Percentiles rank a stretch among this genome's conserved stretches.
phyloP scores from a whole-genome alignment of 305 asterid species.

The Striga hermonthica region DNA sequence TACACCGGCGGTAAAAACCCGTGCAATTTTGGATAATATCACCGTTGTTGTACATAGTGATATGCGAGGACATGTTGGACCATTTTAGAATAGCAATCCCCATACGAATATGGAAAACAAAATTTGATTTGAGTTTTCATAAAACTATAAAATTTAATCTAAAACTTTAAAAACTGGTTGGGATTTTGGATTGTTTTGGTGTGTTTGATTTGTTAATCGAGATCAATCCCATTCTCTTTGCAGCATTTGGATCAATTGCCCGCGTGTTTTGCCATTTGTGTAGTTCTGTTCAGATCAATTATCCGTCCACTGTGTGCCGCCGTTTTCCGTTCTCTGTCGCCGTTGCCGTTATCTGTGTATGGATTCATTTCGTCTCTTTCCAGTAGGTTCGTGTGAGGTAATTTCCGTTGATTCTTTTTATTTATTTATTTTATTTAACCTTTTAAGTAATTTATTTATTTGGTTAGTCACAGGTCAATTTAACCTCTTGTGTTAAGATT shows the following conservation, averaged over 20 bases:
- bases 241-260: conserved; percentile 18
- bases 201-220: not conserved
- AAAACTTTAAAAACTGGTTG: conserved; percentile 23
- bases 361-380: not conserved
- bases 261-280: conserved; percentile 25
- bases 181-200: conserved; percentile 27
- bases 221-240: conserved; percentile 29
- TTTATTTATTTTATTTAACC: not conserved
- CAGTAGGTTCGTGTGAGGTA: conserved; percentile 26
- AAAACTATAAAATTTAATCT: conserved; percentile 28
- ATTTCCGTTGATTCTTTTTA: conserved; percentile 3
- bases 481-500: conserved; percentile 15
- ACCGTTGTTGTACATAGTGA: conserved; percentile 55
- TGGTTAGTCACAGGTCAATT: not conserved
- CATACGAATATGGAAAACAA: conserved; percentile 22
- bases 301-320: conserved; percentile 21
- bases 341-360: conserved; percentile 3
- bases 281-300: conserved; percentile 27
- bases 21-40: conserved; percentile 48
- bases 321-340: conserved; percentile 13
- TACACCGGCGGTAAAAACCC: conserved; percentile 41
- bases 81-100: conserved; percentile 29
- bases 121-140: not conserved
- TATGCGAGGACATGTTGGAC: conserved; percentile 47
- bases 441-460: not conserved